Evolutionary conservation across 352 stramenopile genomes (phyloP).

Genomic region (Phytophthora citrophthora): DNA sequence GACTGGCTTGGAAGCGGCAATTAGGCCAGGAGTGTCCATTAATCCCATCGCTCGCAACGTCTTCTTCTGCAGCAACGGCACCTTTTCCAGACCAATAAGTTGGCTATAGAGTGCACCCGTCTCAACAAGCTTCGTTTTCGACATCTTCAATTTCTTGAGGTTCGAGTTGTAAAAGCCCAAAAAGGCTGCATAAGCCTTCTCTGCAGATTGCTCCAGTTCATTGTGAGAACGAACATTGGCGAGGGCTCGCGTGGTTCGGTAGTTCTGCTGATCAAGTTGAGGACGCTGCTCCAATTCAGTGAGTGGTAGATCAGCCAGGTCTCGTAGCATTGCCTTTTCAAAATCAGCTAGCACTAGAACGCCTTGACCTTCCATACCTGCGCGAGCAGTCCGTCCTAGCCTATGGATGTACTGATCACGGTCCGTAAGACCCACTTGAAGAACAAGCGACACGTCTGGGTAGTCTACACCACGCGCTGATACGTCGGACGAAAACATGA

Average conservation of each 20-base stretch:
- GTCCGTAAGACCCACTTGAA: constrained; percentile 88
- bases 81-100: constrained; percentile 61
- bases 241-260: constrained; percentile 42
- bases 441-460: constrained; percentile 91
- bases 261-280: constrained; percentile 34
- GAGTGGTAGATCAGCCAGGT: constrained; percentile 76
- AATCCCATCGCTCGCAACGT: constrained; percentile 85
- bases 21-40: constrained; percentile 72
- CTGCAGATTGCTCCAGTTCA: constrained; percentile 72
- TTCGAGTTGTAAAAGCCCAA: constrained; percentile 95
- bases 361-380: constrained; percentile 85
- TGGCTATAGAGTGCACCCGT: constrained; percentile 71
- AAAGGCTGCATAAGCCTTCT: constrained; percentile 93
- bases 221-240: constrained; percentile 37
- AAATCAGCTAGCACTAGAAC: constrained; percentile 88
- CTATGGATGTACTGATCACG: constrained; percentile 96
- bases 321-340: constrained; percentile 76
- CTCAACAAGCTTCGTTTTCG: constrained; percentile 72
- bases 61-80: constrained; percentile 85
- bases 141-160: constrained; percentile 61
- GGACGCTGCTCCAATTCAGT: constrained; percentile 36
- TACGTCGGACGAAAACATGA: constrained; percentile 96
- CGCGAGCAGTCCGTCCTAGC: constrained; percentile 92
- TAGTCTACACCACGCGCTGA: constrained; percentile 97
- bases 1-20: constrained; percentile 19